Conservation (phyloP, 2,329 filamentous ascomycete genomes). For the Byssothecium circinans region DNA sequence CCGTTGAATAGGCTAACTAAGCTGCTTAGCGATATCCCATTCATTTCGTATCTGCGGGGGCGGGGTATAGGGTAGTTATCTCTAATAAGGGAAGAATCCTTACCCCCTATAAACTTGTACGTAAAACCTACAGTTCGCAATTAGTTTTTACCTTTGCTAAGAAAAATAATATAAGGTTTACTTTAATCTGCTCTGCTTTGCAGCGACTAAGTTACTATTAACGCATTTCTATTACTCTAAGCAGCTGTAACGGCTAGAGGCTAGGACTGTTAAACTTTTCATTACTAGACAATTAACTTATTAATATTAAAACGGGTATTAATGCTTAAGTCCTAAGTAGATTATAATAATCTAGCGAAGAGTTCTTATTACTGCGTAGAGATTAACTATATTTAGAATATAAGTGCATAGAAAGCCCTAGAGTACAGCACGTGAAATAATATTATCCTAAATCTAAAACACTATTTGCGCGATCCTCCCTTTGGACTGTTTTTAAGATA, state of each 20-base stretch:
- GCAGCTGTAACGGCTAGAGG: no score
- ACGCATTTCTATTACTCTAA: no score
- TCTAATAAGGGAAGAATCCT: constrained; percentile 7
- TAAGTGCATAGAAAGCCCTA: background rate
- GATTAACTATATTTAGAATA: no score
- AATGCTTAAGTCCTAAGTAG: background rate
- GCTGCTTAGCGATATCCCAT: constrained; percentile 7
- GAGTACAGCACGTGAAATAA: background rate
- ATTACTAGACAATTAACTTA: background rate
- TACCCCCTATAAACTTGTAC: constrained; percentile 1
- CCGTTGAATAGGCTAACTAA: constrained; percentile 3
- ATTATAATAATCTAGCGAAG: background rate
- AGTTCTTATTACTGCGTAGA: no score
- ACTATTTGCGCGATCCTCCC: no score
- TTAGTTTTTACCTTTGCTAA: constrained; percentile 6
- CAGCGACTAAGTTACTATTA: background rate
- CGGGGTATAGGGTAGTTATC: constrained; percentile 7
- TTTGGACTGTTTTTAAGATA: constrained; percentile 1
- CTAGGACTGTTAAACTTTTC: background rate
- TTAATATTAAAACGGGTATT: background rate
- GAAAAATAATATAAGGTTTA: constrained; percentile 7
- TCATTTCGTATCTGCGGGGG: constrained; percentile 8
- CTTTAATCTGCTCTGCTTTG: constrained; percentile 3
- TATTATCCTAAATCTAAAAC: background rate
- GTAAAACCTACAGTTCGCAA: constrained; percentile 6